Conservation (phyloP, 1,139 yeast species). For the Chernovozyma sophiae-reginae region DNA sequence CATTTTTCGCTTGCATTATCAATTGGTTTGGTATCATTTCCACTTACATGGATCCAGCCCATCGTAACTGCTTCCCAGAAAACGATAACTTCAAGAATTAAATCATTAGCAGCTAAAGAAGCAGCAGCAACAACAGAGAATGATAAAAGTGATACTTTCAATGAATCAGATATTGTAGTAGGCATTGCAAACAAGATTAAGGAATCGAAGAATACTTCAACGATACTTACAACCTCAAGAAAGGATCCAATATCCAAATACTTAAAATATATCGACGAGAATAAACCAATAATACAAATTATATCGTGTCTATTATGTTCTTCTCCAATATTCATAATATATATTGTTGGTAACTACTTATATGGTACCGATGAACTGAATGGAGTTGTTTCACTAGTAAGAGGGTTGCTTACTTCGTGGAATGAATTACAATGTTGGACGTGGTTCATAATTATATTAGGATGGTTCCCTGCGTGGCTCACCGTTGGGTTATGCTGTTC, state of each 20-base stretch:
- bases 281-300: conserved; percentile 22
- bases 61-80: conserved; percentile 16
- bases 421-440: conserved; percentile 77
- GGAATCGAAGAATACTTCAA: background rate
- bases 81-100: background rate
- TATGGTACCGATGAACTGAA: conserved; percentile 19
- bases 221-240: background rate
- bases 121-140: too few relatives aligned
- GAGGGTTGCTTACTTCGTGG: conserved; percentile 62
- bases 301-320: conserved; percentile 39
- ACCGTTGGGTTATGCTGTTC: conserved; percentile 35
- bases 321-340: conserved; percentile 51
- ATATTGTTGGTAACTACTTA: conserved; percentile 27
- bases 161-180: too few relatives aligned
- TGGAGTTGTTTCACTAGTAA: conserved; percentile 36
- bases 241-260: conserved; percentile 12
- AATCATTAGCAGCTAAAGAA: too few relatives aligned
- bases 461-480: conserved; percentile 86
- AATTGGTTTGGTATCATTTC: conserved; percentile 65
- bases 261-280: conserved; percentile 10
- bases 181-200: background rate
- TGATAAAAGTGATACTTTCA: too few relatives aligned
- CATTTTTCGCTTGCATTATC: conserved; percentile 78
- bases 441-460: conserved; percentile 68
- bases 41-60: conserved; percentile 63